Conservation (phyloP, 2,329 filamentous ascomycete species). For the Pochonia chlamydosporia region DNA sequence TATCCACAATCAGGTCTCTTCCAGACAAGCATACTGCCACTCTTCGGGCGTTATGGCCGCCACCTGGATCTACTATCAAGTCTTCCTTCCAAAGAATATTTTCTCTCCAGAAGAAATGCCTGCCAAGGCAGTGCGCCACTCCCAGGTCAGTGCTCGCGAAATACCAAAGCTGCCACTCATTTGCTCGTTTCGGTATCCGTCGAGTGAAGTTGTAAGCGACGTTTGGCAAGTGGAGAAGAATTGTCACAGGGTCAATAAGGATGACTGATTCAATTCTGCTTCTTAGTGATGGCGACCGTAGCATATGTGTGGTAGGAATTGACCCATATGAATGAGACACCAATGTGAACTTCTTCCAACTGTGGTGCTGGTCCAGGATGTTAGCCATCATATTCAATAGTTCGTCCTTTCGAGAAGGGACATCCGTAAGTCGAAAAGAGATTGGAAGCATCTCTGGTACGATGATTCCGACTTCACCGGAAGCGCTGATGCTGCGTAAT, state of each 20-base stretch:
- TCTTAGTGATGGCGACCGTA: slow-evolving; percentile 42
- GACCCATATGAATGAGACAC: slow-evolving; percentile 61
- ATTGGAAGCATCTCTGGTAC: slow-evolving; percentile 61
- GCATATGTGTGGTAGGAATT: slow-evolving; percentile 55
- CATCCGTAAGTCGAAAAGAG: slow-evolving; percentile 53
- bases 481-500: slow-evolving; percentile 32
- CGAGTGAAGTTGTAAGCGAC: slow-evolving; percentile 68
- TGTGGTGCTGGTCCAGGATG: slow-evolving; percentile 56
- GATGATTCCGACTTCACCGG: slow-evolving; percentile 51
- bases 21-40: slow-evolving; percentile 55
- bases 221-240: slow-evolving; percentile 62
- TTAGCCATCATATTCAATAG: slow-evolving; percentile 50
- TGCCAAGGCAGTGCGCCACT: slow-evolving; percentile 56
- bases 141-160: slow-evolving; percentile 64
- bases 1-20: slow-evolving; percentile 60
- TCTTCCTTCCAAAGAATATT: slow-evolving; percentile 68
- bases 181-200: slow-evolving; percentile 47
- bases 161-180: slow-evolving; percentile 66
- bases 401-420: slow-evolving; percentile 43
- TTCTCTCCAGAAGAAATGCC: slow-evolving; percentile 67
- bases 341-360: slow-evolving; percentile 53
- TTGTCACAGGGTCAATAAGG: slow-evolving; percentile 56
- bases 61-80: slow-evolving; percentile 27
- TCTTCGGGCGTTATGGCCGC: slow-evolving; percentile 15
- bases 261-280: slow-evolving; percentile 43